Base-by-base conservation (phyloP, 2,329 filamentous ascomycete species). In the Colletotrichum phormii region DNA sequence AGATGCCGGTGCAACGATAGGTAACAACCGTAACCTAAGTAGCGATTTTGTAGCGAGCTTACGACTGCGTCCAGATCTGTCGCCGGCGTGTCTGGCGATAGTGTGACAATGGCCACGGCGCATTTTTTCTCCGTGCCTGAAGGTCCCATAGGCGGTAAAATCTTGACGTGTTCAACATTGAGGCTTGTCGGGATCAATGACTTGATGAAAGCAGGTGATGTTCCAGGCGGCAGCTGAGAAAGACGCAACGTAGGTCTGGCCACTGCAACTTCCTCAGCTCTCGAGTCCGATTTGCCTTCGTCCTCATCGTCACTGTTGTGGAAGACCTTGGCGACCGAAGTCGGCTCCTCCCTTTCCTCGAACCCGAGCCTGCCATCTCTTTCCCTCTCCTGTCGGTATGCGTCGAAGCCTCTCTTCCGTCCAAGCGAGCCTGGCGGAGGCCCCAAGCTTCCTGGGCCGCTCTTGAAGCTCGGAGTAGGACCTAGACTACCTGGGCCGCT, bases 21-120 rank as follows among this genome's bases (percentile, higher is more conserved):
- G 81, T 95, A 93, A 83, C 93, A 95, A 5, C 95, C 95, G 80
- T 91, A 95, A 18, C 95, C 95, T 18, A 98, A 85, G 80, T 98
- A 98, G 76, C 89, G 91, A 75, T 97, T 95, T 79, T 97, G 94
- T 37, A 98, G 84, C 4, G 89, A 84, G 79, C 91, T 96, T 64
- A 97, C 94, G 0, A 92, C 89, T 4, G 90, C 88, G 78, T 98
- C 95, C 66, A 98, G 95, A 69, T 97, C 94, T 29, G 92, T 93
- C 0, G 93, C 93, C 0, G 95, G 90, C 0, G 95, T 97, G 75
- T 97, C 94, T 71, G 93, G 91, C 1, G 93, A 91, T 35, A 98
- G 84, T 0, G 93, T 95, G 58, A 97, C 93, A 77, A 98, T 94
- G 5, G 95, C 95, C 18, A 94, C 89, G 42, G 90, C 88, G 2